phyloP scores from a whole-genome alignment of 2,329 filamentous ascomycete species.

The Amesomyces nigricolor region DNA sequence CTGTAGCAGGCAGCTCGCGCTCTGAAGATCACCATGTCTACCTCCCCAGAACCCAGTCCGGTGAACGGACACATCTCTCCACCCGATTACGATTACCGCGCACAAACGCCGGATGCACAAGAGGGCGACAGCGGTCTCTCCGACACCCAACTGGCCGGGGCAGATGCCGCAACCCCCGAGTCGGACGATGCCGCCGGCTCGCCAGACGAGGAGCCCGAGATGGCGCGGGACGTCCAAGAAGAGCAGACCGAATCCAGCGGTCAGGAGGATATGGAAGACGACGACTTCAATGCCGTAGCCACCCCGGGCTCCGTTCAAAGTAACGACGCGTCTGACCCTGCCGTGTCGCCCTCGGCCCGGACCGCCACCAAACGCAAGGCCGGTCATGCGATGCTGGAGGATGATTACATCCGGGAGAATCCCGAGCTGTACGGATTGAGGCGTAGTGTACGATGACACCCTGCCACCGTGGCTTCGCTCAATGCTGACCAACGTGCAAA shows the following conservation, averaged over 20 bases:
- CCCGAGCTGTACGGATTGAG: constrained; percentile 92
- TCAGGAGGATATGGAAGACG: constrained; percentile 58
- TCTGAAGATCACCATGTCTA: constrained; percentile 59
- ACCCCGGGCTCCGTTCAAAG: constrained; percentile 46
- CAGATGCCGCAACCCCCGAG: constrained; percentile 40
- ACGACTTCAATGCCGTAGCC: constrained; percentile 70
- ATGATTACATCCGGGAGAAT: constrained; percentile 82
- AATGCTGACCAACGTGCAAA: constrained; percentile 30
- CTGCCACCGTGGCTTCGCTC: constrained; percentile 11
- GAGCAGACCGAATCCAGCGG: constrained; percentile 44
- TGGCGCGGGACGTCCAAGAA: constrained; percentile 39
- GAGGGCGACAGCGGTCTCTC: constrained; percentile 72
- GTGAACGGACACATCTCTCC: constrained; percentile 62
- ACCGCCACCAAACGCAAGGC: constrained; percentile 69
- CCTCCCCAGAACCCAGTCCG: constrained; percentile 55
- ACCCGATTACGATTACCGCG: constrained; percentile 41
- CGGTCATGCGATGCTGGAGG: constrained; percentile 53
- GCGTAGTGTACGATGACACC: constrained; percentile 66
- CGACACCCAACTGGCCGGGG: constrained; percentile 54
- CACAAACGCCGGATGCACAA: constrained; percentile 37
- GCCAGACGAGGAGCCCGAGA: constrained; percentile 34
- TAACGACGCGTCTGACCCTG: constrained; percentile 45
- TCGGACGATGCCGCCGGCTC: constrained; percentile 38
- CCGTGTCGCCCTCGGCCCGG: constrained; percentile 65
- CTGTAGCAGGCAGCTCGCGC: constrained; percentile 55